Percentiles rank a stretch among this genome's conserved stretches.
Evolutionary conservation across 768 basidiomycete genomes (phyloP).

Genomic region (Rhodotorula graminis): DNA sequence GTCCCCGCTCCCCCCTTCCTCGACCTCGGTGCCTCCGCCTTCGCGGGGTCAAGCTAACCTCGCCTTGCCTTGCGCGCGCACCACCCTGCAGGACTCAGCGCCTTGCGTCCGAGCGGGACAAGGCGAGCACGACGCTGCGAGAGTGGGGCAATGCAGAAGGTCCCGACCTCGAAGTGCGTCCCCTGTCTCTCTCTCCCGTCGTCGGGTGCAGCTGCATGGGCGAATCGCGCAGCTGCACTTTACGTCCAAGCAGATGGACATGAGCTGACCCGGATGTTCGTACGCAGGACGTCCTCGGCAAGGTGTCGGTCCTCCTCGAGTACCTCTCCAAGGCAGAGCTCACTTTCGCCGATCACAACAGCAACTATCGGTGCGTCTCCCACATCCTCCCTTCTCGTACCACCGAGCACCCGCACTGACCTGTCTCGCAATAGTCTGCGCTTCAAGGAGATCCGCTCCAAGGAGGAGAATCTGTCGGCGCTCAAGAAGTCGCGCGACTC

Average conservation of each 20-base stretch:
- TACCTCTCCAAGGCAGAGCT: constrained; percentile 43
- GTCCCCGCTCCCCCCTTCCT: background rate
- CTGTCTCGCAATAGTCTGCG: no score
- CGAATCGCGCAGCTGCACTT: no score
- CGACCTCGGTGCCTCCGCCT: background rate
- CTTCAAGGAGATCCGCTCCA: constrained; percentile 49
- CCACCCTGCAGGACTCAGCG: constrained; percentile 7
- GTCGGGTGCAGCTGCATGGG: background rate
- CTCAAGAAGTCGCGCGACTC: constrained; percentile 46
- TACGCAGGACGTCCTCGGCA: constrained; percentile 45
- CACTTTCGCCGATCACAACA: constrained; percentile 37
- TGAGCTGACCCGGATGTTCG: background rate
- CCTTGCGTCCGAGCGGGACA: constrained; percentile 41
- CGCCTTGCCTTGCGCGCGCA: no score
- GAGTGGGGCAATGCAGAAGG: constrained; percentile 48
- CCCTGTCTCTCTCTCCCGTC: background rate
- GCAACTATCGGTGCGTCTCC: constrained; percentile 30
- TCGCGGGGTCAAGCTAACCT: background rate
- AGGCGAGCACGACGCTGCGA: constrained; percentile 44
- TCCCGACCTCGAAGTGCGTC: constrained; percentile 46
- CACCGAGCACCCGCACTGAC: no score
- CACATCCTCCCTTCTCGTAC: background rate
- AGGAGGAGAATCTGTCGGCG: constrained; percentile 48
- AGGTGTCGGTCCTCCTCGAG: constrained; percentile 47
- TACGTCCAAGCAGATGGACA: no score